Conservation (phyloP, 2,329 filamentous ascomycete species). For the Chrysoporthe deuterocubensis region DNA sequence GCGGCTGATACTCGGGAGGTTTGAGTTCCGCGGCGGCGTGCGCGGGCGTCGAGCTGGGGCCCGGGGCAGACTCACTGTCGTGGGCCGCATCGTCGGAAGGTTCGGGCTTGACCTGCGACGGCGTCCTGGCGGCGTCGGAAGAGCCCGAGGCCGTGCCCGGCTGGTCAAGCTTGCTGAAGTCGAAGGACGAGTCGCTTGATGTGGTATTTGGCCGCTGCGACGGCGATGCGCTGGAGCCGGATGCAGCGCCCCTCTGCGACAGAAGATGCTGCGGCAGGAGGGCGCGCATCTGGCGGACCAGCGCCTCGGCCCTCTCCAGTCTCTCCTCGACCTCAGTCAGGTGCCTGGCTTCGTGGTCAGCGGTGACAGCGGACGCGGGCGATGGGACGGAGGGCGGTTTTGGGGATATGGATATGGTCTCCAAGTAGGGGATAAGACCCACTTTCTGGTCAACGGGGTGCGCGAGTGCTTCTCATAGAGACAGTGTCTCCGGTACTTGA, state of each 20-base stretch:
- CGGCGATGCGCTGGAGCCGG: conserved; percentile 12
- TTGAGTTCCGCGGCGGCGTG: conserved; percentile 20
- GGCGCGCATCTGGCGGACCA: conserved; percentile 38
- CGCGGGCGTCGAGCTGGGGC: conserved; percentile 14
- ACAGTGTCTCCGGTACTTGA: conserved; percentile 49
- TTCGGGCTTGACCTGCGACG: conserved; percentile 28
- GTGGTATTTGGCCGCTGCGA: conserved; percentile 18
- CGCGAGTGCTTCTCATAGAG: conserved; percentile 53
- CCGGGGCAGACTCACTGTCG: conserved; percentile 22
- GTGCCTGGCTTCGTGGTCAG: conserved; percentile 35
- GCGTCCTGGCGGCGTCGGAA: conserved; percentile 18
- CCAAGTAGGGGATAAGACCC: conserved; percentile 28
- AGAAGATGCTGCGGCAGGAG: conserved; percentile 35
- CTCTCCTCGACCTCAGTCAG: conserved; percentile 50
- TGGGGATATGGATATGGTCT: not conserved
- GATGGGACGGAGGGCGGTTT: not conserved
- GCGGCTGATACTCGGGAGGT: conserved; percentile 18
- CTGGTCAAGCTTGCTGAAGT: conserved; percentile 28
- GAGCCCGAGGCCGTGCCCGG: conserved; percentile 20
- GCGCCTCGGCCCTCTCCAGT: conserved; percentile 41
- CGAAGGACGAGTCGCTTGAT: conserved; percentile 26
- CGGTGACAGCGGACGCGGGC: not conserved
- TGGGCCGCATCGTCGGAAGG: conserved; percentile 26
- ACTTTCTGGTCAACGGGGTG: conserved; percentile 52
- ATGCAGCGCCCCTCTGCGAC: conserved; percentile 28